Evolutionary conservation across 495 filamentous ascomycete species (phyloP), one percentile per base, ranked within the genome.

Genomic region (Penicillium arizonense): DNA sequence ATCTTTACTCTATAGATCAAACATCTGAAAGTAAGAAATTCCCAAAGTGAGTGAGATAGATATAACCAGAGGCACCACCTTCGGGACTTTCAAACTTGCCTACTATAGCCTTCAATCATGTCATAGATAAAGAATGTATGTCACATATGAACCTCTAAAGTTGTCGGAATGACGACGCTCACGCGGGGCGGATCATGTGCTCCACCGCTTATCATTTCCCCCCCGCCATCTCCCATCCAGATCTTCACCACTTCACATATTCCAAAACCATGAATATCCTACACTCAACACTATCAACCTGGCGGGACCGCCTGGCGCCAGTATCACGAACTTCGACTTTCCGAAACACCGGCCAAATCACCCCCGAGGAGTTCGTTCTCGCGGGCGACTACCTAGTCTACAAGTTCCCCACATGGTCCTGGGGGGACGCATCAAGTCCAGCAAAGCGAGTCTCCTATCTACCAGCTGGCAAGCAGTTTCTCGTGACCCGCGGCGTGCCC

Each of bases 371-470:
- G 79, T 99, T 99, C 68, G 78, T 96, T 13, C 85, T 87, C 4
- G 95, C 94, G 3, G 94, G 95, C 58, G 94, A 99, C 75, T 99
- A 97, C 71, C 87, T 99, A 35, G 91, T 96, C 64, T 96, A 93
- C 84, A 97, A 96, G 76, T 99, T 99, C 72, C 94, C 94, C 5
- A 94, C 93, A 40, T 99, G 94, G 94, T 87, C 89, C n/a, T 99
- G 94, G 94, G 82, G 85, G 51, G 89, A 93, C 59, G 92, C 92
- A 42, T 89, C 91, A 9, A 81, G 82, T 16, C 80, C 85, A 3
- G 76, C 82, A 28, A 88, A 90, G 61, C 88, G 92, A 42, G 88
- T 88, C 14, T 70, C 77, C 44, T 88, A 96, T 62, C 86, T 99
- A 1, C 94, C 94, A 3, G 74, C 85, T 0, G 90, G 86, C 1